A percentile compares a stretch with the other conserved stretches of the same genome.
These are phyloP conservation scores for Sporodiniella umbellata DNA, from an alignment of 371 early-diverging fungal species.

Conservation along the genomic window DNA sequence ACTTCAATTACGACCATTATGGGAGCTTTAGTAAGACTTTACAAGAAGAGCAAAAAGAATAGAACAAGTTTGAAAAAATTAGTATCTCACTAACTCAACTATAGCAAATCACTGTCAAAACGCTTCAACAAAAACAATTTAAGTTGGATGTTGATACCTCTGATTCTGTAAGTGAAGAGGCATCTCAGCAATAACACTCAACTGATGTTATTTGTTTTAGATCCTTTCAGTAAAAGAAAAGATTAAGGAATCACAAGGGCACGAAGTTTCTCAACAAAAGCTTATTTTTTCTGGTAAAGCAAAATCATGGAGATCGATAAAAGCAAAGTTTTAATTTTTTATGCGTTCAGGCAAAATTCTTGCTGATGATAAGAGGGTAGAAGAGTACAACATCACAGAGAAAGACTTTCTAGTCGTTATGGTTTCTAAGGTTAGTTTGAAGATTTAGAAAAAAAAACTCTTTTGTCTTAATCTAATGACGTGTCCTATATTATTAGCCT, in stretches of 20 bases:
- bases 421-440: slow-evolving; percentile 76
- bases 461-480: background rate
- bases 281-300: slow-evolving; percentile 77
- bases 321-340: background rate
- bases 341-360: slow-evolving; percentile 81
- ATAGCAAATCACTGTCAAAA: slow-evolving; percentile 85
- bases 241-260: slow-evolving; percentile 70
- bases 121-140: slow-evolving; percentile 81
- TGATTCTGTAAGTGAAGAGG: slow-evolving; percentile 55
- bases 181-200: background rate
- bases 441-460: too few species aligned
- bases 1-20: slow-evolving; percentile 3
- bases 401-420: slow-evolving; percentile 93
- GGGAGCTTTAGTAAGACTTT: slow-evolving; percentile 25
- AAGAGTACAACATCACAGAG: slow-evolving; percentile 76
- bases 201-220: slow-evolving; percentile 36
- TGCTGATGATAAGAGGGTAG: slow-evolving; percentile 73
- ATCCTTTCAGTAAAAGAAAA: slow-evolving; percentile 74
- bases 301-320: background rate
- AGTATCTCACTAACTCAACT: background rate
- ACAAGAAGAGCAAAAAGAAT: background rate
- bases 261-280: slow-evolving; percentile 74
- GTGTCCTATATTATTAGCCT: slow-evolving; percentile 33
- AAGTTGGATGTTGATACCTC: slow-evolving; percentile 76
- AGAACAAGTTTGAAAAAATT: background rate